These are phyloP conservation scores for Verticillium alfalfae DNA, from an alignment of 2,329 filamentous ascomycete genomes.

Conservation along the genomic window DNA sequence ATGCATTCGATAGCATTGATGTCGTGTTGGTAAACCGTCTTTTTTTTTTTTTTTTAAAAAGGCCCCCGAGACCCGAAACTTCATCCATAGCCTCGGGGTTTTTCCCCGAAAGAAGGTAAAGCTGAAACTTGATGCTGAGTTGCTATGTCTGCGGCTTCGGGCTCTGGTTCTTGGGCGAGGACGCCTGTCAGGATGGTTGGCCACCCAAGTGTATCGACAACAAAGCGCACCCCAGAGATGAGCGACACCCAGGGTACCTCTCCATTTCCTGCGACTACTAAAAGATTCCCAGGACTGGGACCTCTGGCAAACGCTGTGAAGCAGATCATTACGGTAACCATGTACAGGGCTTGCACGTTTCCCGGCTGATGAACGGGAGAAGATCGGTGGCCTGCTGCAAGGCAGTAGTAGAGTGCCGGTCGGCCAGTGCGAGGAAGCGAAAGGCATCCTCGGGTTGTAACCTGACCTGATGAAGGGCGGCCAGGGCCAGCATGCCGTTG, in stretches of 20 bases:
- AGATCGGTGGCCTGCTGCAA: conserved; percentile 12
- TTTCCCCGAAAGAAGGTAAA: background rate
- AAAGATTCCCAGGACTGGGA: conserved; percentile 10
- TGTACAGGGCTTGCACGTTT: conserved; percentile 16
- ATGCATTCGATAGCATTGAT: conserved; percentile 6
- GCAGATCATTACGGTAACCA: conserved; percentile 15
- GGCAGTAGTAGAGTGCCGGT: conserved; percentile 12
- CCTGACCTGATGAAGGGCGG: conserved; percentile 15
- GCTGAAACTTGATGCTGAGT: background rate
- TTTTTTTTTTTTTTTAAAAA: no score
- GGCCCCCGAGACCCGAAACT: no score
- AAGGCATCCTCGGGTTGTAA: conserved; percentile 1
- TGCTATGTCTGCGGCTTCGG: background rate
- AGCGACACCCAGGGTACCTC: conserved; percentile 13
- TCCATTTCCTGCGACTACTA: conserved; percentile 10
- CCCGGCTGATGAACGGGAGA: conserved; percentile 10
- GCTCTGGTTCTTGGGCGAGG: conserved; percentile 3
- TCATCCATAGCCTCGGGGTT: no score
- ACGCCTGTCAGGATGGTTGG: conserved; percentile 9
- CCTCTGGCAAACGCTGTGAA: conserved; percentile 12
- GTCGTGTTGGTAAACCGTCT: conserved; percentile 1
- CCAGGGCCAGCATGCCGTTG: conserved; percentile 15
- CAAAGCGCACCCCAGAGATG: conserved; percentile 11
- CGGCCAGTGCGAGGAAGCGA: conserved; percentile 11
- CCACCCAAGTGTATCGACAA: conserved; percentile 10